Percentiles rank a stretch among this genome's conserved stretches.
Evolutionary conservation across 2,329 filamentous ascomycete genomes (phyloP).

Genomic region (Chaetomium sp.): DNA sequence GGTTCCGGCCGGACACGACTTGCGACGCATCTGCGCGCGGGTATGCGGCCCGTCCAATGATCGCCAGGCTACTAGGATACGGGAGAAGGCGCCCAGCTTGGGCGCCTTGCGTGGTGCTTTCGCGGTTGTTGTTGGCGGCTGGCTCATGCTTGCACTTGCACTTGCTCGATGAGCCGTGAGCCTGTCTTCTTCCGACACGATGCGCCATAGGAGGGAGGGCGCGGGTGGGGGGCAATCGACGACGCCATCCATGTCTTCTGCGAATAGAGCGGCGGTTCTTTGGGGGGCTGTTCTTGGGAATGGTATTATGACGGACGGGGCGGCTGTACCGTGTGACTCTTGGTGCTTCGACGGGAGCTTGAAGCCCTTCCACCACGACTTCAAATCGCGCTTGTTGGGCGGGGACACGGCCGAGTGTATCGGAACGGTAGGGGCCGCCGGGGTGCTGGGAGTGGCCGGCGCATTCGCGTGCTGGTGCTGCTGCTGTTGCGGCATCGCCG

Average conservation of each 20-base stretch:
- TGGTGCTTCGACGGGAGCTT: constrained; percentile 59
- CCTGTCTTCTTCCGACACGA: constrained; percentile 12
- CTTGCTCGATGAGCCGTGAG: constrained; percentile 21
- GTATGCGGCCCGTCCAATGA: constrained; percentile 1
- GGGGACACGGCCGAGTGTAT: constrained; percentile 45
- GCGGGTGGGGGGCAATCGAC: constrained; percentile 6
- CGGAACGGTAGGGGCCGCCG: constrained; percentile 23
- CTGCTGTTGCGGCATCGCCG: constrained; percentile 15
- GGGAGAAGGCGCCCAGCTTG: constrained; percentile 16
- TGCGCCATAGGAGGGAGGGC: constrained; percentile 8
- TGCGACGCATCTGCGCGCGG: constrained; percentile 10
- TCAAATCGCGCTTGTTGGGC: constrained; percentile 78
- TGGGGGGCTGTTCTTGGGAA: constrained; percentile 15
- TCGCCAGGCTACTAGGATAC: constrained; percentile 15
- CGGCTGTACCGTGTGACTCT: constrained; percentile 48
- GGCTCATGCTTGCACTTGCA: constrained; percentile 24
- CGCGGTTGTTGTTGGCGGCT: not conserved
- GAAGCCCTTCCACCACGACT: constrained; percentile 97
- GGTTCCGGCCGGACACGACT: constrained; percentile 5
- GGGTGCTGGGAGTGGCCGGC: constrained; percentile 17
- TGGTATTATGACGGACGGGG: constrained; percentile 26
- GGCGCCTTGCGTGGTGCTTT: constrained; percentile 6
- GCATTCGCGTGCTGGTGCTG: constrained; percentile 17
- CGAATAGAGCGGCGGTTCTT: constrained; percentile 17
- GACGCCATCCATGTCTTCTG: constrained; percentile 19